These are phyloP conservation scores for Fusarium ramigenum DNA, from an alignment of 2,329 filamentous ascomycete species.

Conservation along the genomic window DNA sequence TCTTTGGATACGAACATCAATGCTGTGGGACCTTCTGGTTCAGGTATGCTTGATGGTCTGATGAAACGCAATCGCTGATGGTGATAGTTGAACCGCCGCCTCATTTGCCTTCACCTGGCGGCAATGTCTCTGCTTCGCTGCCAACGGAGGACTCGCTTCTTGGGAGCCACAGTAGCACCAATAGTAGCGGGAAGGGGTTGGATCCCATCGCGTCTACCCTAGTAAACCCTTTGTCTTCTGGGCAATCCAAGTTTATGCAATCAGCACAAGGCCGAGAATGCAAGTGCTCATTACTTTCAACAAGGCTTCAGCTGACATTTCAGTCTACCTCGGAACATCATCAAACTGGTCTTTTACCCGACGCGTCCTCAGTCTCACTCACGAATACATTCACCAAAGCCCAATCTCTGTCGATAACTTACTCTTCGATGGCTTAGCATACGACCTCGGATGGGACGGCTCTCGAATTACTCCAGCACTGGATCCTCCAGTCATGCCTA, in stretches of 20 bases:
- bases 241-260: constrained; percentile 53
- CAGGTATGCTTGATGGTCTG: neutral
- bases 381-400: constrained; percentile 56
- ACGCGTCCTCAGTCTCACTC: constrained; percentile 58
- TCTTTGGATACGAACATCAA: constrained; percentile 36
- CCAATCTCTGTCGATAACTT: constrained; percentile 55
- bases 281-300: constrained; percentile 35
- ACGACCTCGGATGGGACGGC: constrained; percentile 62
- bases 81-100: constrained; percentile 6
- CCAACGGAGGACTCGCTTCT: constrained; percentile 26
- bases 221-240: constrained; percentile 54
- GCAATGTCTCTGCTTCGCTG: constrained; percentile 18
- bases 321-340: constrained; percentile 63
- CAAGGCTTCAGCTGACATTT: neutral
- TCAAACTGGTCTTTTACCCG: constrained; percentile 66
- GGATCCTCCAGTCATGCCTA: constrained; percentile 51
- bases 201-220: constrained; percentile 47
- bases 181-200: constrained; percentile 26
- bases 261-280: constrained; percentile 54
- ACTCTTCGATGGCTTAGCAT: constrained; percentile 61
- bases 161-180: constrained; percentile 26
- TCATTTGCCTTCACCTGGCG: neutral
- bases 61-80: fast-evolving
- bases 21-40: constrained; percentile 21
- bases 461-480: constrained; percentile 40